Base-by-base conservation (phyloP, 257 asterid species). In the Forsythia viridissima region DNA sequence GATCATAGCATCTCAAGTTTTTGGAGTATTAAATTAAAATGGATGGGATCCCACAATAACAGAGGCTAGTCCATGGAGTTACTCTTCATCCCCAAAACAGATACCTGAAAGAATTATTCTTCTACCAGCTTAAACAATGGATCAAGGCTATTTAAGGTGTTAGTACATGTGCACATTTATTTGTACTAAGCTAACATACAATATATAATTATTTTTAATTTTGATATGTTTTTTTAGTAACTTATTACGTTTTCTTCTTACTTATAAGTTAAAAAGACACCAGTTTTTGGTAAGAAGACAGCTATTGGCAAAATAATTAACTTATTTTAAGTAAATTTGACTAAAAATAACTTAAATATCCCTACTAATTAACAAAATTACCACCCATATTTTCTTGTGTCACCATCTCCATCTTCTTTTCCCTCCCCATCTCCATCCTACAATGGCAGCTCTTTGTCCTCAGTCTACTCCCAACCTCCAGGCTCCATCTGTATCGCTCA, bases 51-150 rank as follows among this genome's bases (percentile, higher is more conserved):
- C 5, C 70, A 63, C 70, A 21, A 63, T 21, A 8, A 63, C 13
- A 1, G 37, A 63, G 15, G 70, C 70, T 63, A 63, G 70, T 57
- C 66, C 11, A 24, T 21, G 16, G 18, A 63, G 39, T 24, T 24
- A 3, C 38, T 21, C 38, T 24, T 5, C 70, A 63, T 63, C 38
- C 69, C 37, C 70, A 21, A 15, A 24, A 63, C 5, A 24, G n/a
- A 9, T 13, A 9, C 0, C 0, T 21, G 5, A 30, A 63, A 63
- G 70, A 63, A 63, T 21, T 21, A 63, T 10, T 63, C 13, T 21
- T 63, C 70, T 21, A 63, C 39, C 39, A 63, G 70, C 70, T 63
- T 21, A 63, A 63, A 61, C 11, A 63, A 63, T 24, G 70, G 70
- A 6, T 30, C 38, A 9, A 24, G 38, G 15, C 37, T 9, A 63